Evolutionary conservation across 345 rosid species (phyloP).

Genomic region (Citrus cavaleriei): DNA sequence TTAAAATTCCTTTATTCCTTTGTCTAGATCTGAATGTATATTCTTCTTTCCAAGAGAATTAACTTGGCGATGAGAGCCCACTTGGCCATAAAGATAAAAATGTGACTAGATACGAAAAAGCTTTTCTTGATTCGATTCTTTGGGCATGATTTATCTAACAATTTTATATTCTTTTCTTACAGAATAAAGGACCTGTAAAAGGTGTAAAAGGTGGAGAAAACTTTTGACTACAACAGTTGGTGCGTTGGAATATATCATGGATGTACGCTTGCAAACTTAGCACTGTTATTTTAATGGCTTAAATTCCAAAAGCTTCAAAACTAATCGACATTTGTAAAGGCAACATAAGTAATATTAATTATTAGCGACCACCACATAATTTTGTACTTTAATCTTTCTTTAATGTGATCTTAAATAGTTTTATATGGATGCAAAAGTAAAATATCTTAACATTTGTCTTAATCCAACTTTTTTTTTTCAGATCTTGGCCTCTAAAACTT

Average conservation of each 20-base stretch:
- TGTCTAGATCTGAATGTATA: neutral
- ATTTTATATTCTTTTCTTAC: neutral
- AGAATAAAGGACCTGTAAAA: conserved; percentile 23
- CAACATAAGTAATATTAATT: too few relatives aligned
- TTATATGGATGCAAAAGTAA: too few relatives aligned
- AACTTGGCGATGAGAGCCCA: conserved; percentile 11
- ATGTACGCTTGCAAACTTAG: neutral
- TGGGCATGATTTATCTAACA: conserved; percentile 24
- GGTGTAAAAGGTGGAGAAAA: conserved; percentile 22
- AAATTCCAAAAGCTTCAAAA: neutral
- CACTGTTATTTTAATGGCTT: neutral
- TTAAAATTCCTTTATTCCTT: neutral
- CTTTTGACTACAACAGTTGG: conserved; percentile 42
- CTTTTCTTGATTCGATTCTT: conserved; percentile 35
- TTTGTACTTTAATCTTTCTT: too few relatives aligned
- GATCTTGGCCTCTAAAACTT: too few relatives aligned
- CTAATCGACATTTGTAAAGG: neutral
- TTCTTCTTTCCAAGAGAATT: conserved; percentile 5
- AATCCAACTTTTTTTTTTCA: too few relatives aligned
- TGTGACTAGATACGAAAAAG: conserved; percentile 26
- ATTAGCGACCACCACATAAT: neutral
- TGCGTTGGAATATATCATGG: neutral
- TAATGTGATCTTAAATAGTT: too few relatives aligned
- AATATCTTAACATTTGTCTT: too few relatives aligned
- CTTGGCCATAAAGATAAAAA: conserved; percentile 11